These are phyloP conservation scores for Linnemannia hyalina DNA, from an alignment of 192 early-diverging fungal genomes.

Conservation along the genomic window DNA sequence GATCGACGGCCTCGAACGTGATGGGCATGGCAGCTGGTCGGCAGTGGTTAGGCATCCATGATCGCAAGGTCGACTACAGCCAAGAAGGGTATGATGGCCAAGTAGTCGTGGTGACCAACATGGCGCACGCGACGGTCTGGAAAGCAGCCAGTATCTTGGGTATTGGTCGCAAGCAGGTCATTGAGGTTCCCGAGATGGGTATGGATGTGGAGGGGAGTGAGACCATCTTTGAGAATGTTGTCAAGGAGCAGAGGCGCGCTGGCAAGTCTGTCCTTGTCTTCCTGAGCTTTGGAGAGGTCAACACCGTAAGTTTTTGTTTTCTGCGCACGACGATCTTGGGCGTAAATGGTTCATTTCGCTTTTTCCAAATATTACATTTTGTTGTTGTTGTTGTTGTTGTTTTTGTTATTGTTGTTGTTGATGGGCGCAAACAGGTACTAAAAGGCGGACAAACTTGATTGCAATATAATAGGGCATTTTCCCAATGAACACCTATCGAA, in stretches of 20 bases:
- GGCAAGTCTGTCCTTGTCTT: conserved; percentile 60
- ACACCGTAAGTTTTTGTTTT: conserved; percentile 47
- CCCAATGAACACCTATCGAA: conserved; percentile 44
- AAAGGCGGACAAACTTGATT: background rate
- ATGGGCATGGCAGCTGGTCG: conserved; percentile 61
- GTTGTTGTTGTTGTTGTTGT: too few relatives aligned
- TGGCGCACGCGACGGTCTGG: conserved; percentile 60
- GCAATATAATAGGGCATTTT: conserved; percentile 46
- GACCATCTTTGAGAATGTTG: conserved; percentile 24
- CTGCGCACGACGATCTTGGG: background rate
- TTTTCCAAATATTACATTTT: background rate
- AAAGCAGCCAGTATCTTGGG: conserved; percentile 67
- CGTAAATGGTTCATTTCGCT: background rate
- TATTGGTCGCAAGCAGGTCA: conserved; percentile 62
- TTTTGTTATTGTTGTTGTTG: too few relatives aligned
- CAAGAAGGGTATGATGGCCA: conserved; percentile 64
- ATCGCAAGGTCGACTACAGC: conserved; percentile 50
- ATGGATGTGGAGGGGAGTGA: conserved; percentile 14
- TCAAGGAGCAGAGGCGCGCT: conserved; percentile 15
- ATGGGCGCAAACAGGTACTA: too few relatives aligned
- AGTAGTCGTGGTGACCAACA: conserved; percentile 49
- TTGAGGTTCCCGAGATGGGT: conserved; percentile 53
- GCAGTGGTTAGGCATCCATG: conserved; percentile 54
- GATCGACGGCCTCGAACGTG: conserved; percentile 69
- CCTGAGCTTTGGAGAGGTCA: conserved; percentile 67